Percentiles rank a stretch among this genome's conserved stretches.
These are phyloP conservation scores for Exophiala spinifera DNA, from an alignment of 2,329 filamentous ascomycete species.

Conservation along the genomic window DNA sequence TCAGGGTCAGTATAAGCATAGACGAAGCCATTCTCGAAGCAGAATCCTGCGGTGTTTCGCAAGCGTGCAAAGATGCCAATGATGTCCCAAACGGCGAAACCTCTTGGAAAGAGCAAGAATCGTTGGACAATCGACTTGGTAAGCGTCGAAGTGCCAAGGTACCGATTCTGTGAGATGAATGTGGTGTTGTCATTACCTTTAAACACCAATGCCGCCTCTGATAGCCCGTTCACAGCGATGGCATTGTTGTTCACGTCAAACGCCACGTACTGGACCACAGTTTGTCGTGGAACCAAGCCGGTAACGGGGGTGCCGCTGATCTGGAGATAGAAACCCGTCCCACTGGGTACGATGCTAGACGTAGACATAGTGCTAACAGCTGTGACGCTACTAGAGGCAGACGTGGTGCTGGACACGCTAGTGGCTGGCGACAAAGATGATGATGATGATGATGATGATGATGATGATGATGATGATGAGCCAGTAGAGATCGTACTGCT, in stretches of 20 bases:
- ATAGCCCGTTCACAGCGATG: not conserved
- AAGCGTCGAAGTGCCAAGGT: conserved; percentile 1
- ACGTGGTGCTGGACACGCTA: not conserved
- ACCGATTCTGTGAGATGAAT: conserved; percentile 6
- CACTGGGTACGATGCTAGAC: not conserved
- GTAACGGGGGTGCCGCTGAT: conserved; percentile 4
- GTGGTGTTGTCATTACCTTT: conserved; percentile 8
- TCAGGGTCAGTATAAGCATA: not conserved
- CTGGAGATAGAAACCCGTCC: conserved; percentile 3
- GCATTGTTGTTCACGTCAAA: conserved; percentile 2
- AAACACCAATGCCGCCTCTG: conserved; percentile 6
- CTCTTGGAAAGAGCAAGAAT: conserved; percentile 1
- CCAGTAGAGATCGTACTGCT: not conserved
- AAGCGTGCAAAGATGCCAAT: not conserved
- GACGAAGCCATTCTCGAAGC: not conserved
- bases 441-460: not conserved
- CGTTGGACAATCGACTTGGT: conserved; percentile 1
- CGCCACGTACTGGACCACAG: not conserved
- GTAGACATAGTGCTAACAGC: not conserved
- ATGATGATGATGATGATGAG: not conserved
- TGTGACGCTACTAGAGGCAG: not conserved
- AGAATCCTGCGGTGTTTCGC: not conserved
- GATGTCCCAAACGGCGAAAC: not conserved
- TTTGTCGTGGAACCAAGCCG: not conserved
- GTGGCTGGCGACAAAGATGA: not conserved